Evolutionary conservation across 2,329 filamentous ascomycete genomes (phyloP).

Genomic region (Fusarium verticillioides): DNA sequence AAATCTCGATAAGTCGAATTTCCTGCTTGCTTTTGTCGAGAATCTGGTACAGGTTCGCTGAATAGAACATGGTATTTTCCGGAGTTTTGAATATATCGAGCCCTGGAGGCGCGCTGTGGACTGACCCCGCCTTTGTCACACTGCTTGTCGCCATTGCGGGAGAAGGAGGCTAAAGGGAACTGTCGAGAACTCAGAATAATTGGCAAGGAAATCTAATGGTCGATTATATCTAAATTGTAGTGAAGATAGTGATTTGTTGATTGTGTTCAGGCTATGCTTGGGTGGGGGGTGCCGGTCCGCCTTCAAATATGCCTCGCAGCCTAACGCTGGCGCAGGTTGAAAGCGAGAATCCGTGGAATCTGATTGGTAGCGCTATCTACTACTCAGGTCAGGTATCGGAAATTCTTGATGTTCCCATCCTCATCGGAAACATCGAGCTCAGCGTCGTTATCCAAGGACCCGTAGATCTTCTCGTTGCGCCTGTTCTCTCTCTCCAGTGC

Average conservation of each 20-base stretch:
- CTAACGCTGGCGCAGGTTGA: not conserved
- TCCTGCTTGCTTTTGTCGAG: not conserved
- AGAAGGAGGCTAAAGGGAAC: too few species aligned
- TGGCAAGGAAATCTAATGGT: too few species aligned
- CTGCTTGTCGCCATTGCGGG: accelerated
- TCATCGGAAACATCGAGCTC: too few species aligned
- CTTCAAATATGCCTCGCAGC: not conserved
- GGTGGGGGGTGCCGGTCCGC: not conserved
- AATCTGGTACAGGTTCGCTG: accelerated
- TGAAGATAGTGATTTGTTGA: not conserved
- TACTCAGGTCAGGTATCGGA: not conserved
- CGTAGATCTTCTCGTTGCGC: not conserved
- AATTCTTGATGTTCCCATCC: not conserved
- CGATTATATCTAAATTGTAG: too few species aligned
- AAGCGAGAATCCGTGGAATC: not conserved
- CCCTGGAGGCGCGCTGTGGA: accelerated
- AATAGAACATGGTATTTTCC: accelerated
- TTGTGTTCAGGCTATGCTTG: not conserved
- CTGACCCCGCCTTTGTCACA: accelerated
- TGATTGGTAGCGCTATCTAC: not conserved
- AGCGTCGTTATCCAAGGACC: not conserved
- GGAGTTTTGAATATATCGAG: not conserved
- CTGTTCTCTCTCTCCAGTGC: slow-evolving; percentile 9
- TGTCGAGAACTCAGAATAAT: too few species aligned
- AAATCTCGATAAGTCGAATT: not conserved